Base-by-base conservation (phyloP, 2,329 filamentous ascomycete species). In the Rhynchosporium secalis region DNA sequence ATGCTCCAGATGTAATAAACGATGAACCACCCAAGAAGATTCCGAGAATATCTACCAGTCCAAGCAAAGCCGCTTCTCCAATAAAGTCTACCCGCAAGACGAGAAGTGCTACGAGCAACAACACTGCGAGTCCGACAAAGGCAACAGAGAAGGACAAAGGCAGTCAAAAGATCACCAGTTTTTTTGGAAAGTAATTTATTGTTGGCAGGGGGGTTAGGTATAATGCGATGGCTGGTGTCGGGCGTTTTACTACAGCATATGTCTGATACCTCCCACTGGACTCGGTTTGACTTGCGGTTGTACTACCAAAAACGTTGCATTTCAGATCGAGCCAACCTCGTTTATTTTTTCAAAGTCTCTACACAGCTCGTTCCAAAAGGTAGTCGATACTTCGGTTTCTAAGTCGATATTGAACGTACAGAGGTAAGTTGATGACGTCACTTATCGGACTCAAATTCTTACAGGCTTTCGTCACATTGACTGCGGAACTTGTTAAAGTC, bases 91-190 rank as follows among this genome's bases (percentile, higher is more conserved):
- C 62, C 2, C 69, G 69, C 29, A 72, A 70, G 60, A 69, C 63
- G 28, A 72, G 67, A 56, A 73, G 69, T 57, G 70, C 72, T 8
- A 73, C 67, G 15, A 73, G 67, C 56, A 75, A 74, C 62, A 66
- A 71, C 41, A 72, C 66, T 45, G 65, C 59, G n/a, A 66, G 63
- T 52, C 68, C 68, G 8, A 65, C 62, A 38, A 73, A 71, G 43
- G 31, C 62, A 28, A 43, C 54, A 13, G 57, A 45, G 1, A 71
- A 71, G 57, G 67, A 62, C 15, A 72, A 71, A 43, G 70, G 70
- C 6, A 71, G 68, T 61, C 70, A 72, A 64, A 74, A 81, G 71
- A 85, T 86, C 62, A 85, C 83, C 41, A 81, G 75, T 70, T 85
- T 85, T 72, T 85, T 86, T 63, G 58, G 60, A 2, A 72, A 72